Conservation (phyloP, 2,329 filamentous ascomycete species). For the Sporothrix brunneoviolacea region DNA sequence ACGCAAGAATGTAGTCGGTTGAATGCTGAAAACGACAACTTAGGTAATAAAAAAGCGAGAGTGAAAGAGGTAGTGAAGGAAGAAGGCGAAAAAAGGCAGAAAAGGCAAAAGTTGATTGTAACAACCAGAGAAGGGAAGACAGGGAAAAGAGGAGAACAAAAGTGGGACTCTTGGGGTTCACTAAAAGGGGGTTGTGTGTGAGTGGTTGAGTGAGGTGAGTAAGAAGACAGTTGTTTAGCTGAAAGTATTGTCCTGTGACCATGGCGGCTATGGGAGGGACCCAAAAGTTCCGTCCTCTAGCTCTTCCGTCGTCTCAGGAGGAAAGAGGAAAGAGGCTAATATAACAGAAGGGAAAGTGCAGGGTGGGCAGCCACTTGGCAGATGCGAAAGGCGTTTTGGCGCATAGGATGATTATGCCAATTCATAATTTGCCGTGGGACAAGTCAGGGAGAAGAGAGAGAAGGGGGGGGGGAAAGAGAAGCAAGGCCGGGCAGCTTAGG, state of each 20-base stretch:
- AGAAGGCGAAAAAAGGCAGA: conserved; percentile 44
- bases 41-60: background rate
- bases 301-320: no score
- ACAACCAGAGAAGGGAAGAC: conserved; percentile 1
- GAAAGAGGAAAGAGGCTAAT: background rate
- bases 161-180: conserved; percentile 4
- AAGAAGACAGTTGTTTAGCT: background rate
- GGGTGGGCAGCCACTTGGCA: background rate
- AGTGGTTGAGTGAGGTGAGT: background rate
- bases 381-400: background rate
- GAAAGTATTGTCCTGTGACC: no score
- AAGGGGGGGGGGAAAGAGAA: no score
- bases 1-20: conserved; percentile 3
- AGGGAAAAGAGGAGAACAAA: conserved; percentile 1
- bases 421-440: no score
- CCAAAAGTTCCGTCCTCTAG: no score
- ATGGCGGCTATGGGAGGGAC: no score
- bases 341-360: background rate
- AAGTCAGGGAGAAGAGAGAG: no score
- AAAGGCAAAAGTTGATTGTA: conserved; percentile 31
- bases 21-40: background rate
- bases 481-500: no score
- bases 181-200: background rate
- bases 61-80: background rate
- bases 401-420: no score